Base-by-base conservation (phyloP, 257 asterid species). In the Solanum boliviense region DNA sequence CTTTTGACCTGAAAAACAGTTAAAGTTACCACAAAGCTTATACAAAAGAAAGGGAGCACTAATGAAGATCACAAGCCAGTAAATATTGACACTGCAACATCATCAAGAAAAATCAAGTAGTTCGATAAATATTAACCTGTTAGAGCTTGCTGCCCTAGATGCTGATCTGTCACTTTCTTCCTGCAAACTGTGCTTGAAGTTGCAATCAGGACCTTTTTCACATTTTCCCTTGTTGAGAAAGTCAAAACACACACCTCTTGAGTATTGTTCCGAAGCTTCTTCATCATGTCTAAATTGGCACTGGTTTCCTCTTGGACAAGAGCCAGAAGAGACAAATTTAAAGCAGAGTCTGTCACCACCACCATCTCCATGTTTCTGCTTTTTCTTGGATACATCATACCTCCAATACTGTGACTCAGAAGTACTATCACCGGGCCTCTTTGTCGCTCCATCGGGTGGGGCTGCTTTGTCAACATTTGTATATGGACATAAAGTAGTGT, bases 121-220 rank as follows among this genome's bases (percentile, higher is more conserved):
- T 81, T 44, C 41, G 10, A 81, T 29, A 44, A 29, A 31, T 70
- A 86, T 86, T 9, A 25, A 95, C 98, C 98, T 94, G 91, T 88
- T 92, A 46, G 96, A 79, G 87, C 87, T 90, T 87, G 93, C 93
- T 62, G 92, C 90, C 87, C 92, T 90, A 86, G 97, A 87, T 70
- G 91, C 92, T 81, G 98, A 90, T 94, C 93, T 90, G 88, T 90
- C 93, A 88, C 93, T 92, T 91, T 93, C 98, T 88, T 94, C 99
- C 74, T 91, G 95, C 86, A 95, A 91, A 86, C 89, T 93, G 90
- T 97, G 99, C 93, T 93, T 95, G 91, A 91, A 97, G 65, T 87
- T 95, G 95, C 99, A 97, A 89, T 94, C 98, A 87, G 96, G 96
- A 65, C 98, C 99, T 89, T 94, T 94, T 89, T 95, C 98, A 92